Conservation (phyloP, 192 early-diverging fungal species). For the Podila verticillata region DNA sequence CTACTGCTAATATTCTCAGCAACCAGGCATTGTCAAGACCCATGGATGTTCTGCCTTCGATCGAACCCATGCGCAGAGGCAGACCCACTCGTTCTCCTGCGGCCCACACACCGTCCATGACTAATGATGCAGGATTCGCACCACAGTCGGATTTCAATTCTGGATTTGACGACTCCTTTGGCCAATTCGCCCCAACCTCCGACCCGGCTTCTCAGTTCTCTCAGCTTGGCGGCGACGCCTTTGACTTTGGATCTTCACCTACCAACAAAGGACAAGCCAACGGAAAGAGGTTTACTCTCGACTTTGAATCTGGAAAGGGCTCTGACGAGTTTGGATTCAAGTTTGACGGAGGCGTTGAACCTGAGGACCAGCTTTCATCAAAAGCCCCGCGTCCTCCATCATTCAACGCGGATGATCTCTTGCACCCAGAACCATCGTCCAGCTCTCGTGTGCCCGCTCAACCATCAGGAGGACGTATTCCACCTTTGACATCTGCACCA, state of each 20-base stretch:
- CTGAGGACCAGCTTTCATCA: neutral
- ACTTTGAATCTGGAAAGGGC: constrained; percentile 11
- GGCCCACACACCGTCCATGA: neutral
- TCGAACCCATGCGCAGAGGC: constrained; percentile 91
- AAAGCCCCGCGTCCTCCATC: constrained; percentile 14
- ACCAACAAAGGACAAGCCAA: neutral
- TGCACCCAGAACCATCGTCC: neutral
- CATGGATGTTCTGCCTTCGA: constrained; percentile 57
- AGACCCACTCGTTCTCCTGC: constrained; percentile 69
- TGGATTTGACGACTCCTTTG: constrained; percentile 50
- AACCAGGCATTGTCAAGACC: constrained; percentile 42
- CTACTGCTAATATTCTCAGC: constrained; percentile 44
- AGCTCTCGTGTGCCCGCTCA: constrained; percentile 1
- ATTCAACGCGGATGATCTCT: neutral
- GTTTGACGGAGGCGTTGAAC: neutral
- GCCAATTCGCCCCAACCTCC: constrained; percentile 10
- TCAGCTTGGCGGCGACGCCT: constrained; percentile 34
- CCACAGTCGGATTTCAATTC: constrained; percentile 15
- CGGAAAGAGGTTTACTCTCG: constrained; percentile 26
- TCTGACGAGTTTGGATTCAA: constrained; percentile 38
- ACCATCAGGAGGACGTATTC: constrained; percentile 11
- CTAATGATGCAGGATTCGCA: neutral
- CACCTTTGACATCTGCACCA: neutral
- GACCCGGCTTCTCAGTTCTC: constrained; percentile 42
- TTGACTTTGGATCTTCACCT: constrained; percentile 31